Base-by-base conservation (phyloP, 768 basidiomycete genomes). In the Inosperma sp. region DNA sequence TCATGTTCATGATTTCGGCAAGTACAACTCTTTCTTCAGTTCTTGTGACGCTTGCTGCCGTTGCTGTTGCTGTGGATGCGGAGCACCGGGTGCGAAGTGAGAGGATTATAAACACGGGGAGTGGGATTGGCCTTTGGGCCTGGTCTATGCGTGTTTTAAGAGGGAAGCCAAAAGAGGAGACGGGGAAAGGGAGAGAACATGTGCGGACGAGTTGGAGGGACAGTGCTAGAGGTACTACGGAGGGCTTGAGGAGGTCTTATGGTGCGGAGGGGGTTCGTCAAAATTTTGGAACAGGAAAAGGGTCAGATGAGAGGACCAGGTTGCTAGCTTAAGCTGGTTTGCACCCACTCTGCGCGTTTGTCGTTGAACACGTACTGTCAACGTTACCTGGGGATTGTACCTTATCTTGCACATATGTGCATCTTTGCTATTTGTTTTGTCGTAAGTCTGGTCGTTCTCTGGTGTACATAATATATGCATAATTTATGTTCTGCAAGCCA, bases 1-100 rank as follows among this genome's bases (percentile, higher is more conserved):
- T 94, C 69, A 88, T 93, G 83, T 93, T 94, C 68, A 88, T 93
- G 86, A 89, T 93, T 36, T 83, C 84, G 3, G 83, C 90, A 0
- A 79, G 82, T 51, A 86, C 86, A 0, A 80, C 84, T 0, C 76
- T 94, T 22, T 79, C 86, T 9, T 76, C 83, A 3, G 82, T 89
- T 48, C 69, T 79, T 45, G 78, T 81, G 3, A 83, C 84, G 1
- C 66, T 83, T 49, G 68, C 82, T 34, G 74, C 81, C 6, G 75
- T 93, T 7, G 63, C 64, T 3, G 74, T 85, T 12, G 74, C 84
- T 6, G 79, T 92, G 30, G 92, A 94, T 60, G 56, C 58, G 14
- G 79, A 88, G 47, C 79, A 86, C 57, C 72, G 86, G 19, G 66
- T 89, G 5, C 74, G 87, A 16, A 61, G 63, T 7, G 88, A 88